These are phyloP conservation scores for Yamadazyma siamensis DNA, from an alignment of 1,139 yeast species.

Conservation along the genomic window DNA sequence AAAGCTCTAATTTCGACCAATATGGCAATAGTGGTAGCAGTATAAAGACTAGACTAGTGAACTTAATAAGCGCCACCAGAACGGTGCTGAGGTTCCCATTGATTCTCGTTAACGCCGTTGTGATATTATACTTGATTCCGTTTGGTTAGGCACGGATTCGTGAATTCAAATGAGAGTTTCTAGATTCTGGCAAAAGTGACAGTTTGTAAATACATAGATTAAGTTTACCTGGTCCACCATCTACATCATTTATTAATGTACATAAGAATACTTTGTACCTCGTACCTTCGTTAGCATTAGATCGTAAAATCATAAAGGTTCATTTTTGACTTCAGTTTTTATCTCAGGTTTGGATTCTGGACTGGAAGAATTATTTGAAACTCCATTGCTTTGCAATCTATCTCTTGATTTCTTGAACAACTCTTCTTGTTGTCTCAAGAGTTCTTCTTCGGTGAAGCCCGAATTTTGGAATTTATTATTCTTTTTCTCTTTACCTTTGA, in stretches of 20 bases:
- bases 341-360: constrained; percentile 4
- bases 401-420: constrained; percentile 86
- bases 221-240: too few species aligned
- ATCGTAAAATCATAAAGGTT: too few species aligned
- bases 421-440: constrained; percentile 88
- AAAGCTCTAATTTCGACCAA: constrained; percentile 25
- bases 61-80: constrained; percentile 43
- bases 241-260: constrained; percentile 1
- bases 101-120: constrained; percentile 36
- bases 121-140: constrained; percentile 41
- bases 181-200: too few species aligned
- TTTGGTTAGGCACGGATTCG: constrained; percentile 31
- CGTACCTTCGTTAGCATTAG: too few species aligned
- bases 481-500: constrained; percentile 86
- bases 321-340: constrained; percentile 12
- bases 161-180: too few species aligned
- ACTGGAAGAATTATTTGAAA: constrained; percentile 4
- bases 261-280: too few species aligned
- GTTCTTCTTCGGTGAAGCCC: constrained; percentile 88
- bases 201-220: too few species aligned
- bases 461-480: constrained; percentile 91
- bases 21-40: constrained; percentile 25
- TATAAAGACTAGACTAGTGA: constrained; percentile 36
- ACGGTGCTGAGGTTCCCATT: constrained; percentile 47
- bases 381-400: constrained; percentile 44